Conservation (phyloP, 176 grass and related monocot genomes). For the Microstegium vimineum region DNA sequence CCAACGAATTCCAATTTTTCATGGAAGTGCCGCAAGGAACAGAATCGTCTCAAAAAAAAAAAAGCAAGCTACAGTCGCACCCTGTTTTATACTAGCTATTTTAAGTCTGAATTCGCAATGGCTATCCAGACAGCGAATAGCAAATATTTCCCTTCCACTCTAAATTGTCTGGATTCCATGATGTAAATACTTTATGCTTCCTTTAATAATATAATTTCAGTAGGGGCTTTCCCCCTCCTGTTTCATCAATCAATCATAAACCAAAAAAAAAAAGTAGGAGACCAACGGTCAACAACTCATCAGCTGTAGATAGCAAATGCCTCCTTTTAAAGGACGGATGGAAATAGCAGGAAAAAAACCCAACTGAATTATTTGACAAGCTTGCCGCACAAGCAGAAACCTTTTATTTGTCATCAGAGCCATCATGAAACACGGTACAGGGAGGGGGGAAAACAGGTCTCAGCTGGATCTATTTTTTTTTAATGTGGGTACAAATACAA, state of each 20-base stretch:
- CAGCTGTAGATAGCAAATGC: neutral
- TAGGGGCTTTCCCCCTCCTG: neutral
- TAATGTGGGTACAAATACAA: conserved; percentile 7
- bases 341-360: neutral
- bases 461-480: conserved; percentile 24
- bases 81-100: too few relatives aligned
- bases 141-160: too few relatives aligned
- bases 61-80: neutral
- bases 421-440: too few relatives aligned
- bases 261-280: too few relatives aligned
- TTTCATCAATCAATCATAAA: neutral
- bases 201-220: too few relatives aligned
- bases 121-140: neutral
- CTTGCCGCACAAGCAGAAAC: neutral
- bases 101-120: too few relatives aligned
- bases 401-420: neutral
- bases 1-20: neutral
- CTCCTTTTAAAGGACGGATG: too few relatives aligned
- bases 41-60: neutral
- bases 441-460: neutral
- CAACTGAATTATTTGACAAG: neutral
- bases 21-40: neutral
- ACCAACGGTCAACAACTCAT: neutral
- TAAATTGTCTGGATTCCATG: too few relatives aligned
- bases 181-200: neutral